Evolutionary conservation across 1,139 yeast genomes (phyloP).

Genomic region (Suhomyces wounanorum): DNA sequence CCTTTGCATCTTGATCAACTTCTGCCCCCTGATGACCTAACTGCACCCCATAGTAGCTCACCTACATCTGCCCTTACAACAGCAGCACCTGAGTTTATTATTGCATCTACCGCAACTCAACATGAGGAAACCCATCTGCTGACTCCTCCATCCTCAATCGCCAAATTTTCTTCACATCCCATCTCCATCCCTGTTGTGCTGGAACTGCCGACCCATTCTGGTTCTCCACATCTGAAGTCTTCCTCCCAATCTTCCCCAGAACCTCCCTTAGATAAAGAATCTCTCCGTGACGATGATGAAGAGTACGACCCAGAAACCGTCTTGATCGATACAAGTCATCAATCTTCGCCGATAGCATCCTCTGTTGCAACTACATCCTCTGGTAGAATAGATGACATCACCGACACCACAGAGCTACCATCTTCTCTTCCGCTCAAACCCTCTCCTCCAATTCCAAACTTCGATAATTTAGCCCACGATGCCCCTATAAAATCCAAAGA

Average conservation of each 20-base stretch:
- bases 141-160: not conserved
- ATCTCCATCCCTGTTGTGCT: not conserved
- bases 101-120: not conserved
- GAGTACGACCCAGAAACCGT: slow-evolving; percentile 28
- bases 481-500: not conserved
- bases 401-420: not conserved
- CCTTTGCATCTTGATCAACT: not conserved
- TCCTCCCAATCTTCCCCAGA: not conserved
- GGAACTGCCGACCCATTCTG: not conserved
- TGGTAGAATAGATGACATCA: not conserved
- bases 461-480: not conserved
- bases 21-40: not conserved
- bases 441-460: not conserved
- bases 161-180: not conserved
- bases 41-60: not conserved
- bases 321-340: not conserved
- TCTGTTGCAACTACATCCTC: not conserved
- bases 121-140: not conserved
- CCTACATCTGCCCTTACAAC: not conserved
- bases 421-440: not conserved
- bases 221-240: not conserved
- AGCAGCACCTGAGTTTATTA: not conserved
- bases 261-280: not conserved
- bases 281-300: slow-evolving; percentile 7
- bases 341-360: not conserved